Base-by-base conservation (phyloP, 2,329 filamentous ascomycete species). In the Stagonosporopsis rhizophila region DNA sequence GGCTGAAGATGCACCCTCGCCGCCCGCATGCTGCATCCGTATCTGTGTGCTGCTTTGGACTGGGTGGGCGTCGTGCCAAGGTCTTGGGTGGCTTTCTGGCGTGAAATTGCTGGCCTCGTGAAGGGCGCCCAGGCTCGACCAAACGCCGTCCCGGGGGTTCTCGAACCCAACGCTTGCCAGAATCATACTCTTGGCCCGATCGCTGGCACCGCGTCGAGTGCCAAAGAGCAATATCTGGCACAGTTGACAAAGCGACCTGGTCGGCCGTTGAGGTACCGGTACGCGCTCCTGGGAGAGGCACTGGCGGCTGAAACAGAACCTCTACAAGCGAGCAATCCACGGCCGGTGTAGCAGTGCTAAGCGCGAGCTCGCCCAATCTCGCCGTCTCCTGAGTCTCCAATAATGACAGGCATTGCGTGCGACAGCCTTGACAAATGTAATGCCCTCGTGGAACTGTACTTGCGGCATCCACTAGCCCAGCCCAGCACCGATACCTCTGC, bases 11-110 rank as follows among this genome's bases (percentile, higher is more conserved):
- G 58, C 61, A 58, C 35, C 58, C 51, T 57, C 47, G 59, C 42
- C 51, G 46, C 17, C 61, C 55, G 60, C 54, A 61, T 60, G 30
- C 65, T 63, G 62, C 56, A 63, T 67, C 61, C 65, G 54, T 49
- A 39, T 60, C 44, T 59, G 58, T 44, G 55, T 56, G 58, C 53
- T 61, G 28, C 14, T 46, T 37, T 30, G 45, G 46, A 42, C 46
- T 51, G 30, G 38, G 34, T 35, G 22, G 44, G 48, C 62, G 62
- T 63, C 44, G 49, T 69, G 72, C 72, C 73, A 74, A 75, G 72
- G 70, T 42, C 72, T 75, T 74, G 71, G 71, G 63, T 70, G 72
- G 72, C 72, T 65, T 59, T 65, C 67, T 66, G 65, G 52, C 49
- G 53, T 41, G 51, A 59, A 57, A 64, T 58, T 60, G 64, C 59